These are phyloP conservation scores for Rhamnella rubrinervis DNA, from an alignment of 331 rosid species.

Conservation along the genomic window DNA sequence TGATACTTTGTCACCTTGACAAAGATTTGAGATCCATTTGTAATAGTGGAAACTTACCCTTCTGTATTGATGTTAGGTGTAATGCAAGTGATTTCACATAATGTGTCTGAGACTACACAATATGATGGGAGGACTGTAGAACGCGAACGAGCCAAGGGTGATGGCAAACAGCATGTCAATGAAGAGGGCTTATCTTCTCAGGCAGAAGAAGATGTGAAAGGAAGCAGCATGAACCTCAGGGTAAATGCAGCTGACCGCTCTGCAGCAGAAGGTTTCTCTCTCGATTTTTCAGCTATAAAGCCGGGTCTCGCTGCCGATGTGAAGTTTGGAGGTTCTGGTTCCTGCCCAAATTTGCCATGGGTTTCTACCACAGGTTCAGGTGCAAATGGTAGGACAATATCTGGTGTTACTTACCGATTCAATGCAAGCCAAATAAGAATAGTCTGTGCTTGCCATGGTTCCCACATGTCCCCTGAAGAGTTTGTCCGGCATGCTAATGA, in stretches of 20 bases:
- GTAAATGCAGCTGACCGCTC: constrained; percentile 53
- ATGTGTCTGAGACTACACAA: constrained; percentile 47
- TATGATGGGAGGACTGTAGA: constrained; percentile 64
- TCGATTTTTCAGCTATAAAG: constrained; percentile 69
- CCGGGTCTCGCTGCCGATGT: constrained; percentile 84
- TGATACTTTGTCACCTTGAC: too few species aligned
- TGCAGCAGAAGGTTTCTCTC: constrained; percentile 47
- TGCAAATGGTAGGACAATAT: constrained; percentile 78
- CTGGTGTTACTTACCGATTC: constrained; percentile 89
- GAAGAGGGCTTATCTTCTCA: constrained; percentile 73
- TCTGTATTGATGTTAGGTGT: constrained; percentile 40
- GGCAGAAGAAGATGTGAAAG: constrained; percentile 66
- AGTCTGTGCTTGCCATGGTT: constrained; percentile 91
- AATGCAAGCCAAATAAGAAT: constrained; percentile 67
- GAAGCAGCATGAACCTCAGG: constrained; percentile 59
- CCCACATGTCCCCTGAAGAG: constrained; percentile 91
- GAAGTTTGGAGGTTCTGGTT: constrained; percentile 89
- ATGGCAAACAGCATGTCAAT: constrained; percentile 57
- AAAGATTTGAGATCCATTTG: not conserved
- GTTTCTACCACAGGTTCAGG: constrained; percentile 78
- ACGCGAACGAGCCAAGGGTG: constrained; percentile 56
- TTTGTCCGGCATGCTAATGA: constrained; percentile 81
- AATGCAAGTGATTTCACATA: constrained; percentile 45
- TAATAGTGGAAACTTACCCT: constrained; percentile 22
- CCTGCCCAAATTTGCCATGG: constrained; percentile 93